Percentiles rank a stretch among this genome's conserved stretches.
Conservation (phyloP, 257 asterid genomes). For the Nicotiana obtusifolia region DNA sequence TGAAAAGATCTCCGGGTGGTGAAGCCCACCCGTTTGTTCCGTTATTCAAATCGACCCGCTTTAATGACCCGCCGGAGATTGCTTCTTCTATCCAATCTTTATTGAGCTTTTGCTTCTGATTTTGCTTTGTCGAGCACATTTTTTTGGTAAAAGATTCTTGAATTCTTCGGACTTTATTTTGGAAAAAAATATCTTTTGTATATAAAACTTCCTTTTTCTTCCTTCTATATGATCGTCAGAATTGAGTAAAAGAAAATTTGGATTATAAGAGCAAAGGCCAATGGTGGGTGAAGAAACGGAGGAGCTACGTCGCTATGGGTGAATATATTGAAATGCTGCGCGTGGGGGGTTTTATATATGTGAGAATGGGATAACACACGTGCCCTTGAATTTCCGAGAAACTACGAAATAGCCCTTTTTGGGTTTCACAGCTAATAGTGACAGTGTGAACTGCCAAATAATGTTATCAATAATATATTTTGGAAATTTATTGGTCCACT, state of each 20-base stretch:
- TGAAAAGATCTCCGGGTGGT: slow-evolving; percentile 73
- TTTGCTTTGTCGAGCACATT: slow-evolving; percentile 56
- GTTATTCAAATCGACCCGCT: slow-evolving; percentile 54
- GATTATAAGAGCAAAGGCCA: no score
- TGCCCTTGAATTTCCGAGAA: not conserved
- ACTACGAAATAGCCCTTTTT: not conserved
- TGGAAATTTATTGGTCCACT: no score
- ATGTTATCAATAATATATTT: no score
- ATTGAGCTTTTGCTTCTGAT: slow-evolving; percentile 46
- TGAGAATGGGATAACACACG: not conserved
- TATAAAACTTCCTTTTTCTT: no score
- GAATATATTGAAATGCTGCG: not conserved
- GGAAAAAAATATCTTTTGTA: no score
- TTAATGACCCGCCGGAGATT: slow-evolving; percentile 62
- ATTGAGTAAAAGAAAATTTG: not conserved
- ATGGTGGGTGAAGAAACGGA: not conserved
- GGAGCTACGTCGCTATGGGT: not conserved
- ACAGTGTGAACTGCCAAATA: no score
- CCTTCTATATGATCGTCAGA: not conserved
- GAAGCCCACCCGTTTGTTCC: slow-evolving; percentile 97
- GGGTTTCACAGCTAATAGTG: not conserved
- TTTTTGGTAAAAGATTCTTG: not conserved
- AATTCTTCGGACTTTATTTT: no score
- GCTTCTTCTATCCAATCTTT: slow-evolving; percentile 63
- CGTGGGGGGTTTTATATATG: not conserved